Evolutionary conservation across 192 early-diverging fungal genomes (phyloP), one percentile per base, ranked within the genome.

Genomic region (Coemansia sp.): DNA sequence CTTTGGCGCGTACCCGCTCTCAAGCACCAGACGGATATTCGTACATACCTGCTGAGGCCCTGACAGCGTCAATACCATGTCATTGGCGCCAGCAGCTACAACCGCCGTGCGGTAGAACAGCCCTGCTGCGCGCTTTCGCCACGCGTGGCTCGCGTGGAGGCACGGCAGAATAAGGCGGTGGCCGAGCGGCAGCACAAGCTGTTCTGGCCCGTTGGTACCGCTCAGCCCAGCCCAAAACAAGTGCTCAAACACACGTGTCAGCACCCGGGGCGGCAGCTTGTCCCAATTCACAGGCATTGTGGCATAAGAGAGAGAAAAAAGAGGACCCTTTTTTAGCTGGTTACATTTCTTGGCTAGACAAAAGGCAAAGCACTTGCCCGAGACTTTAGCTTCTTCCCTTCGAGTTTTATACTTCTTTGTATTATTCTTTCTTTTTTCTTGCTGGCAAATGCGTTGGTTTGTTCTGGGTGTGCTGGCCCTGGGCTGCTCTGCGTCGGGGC

Each of bases 1-100:
- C 41, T 64, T 58, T 29, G 67, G 60, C 23, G 67, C 67, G 17
- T 64, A 61, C 8, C 67, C 67, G 56, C 67, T 70, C 21, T 59
- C 51, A 11, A 70, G 44, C 1, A 64, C 12, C 47, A 70, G 56
- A 37, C 25, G 44, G 2, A 70, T 23, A 23, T 63, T 70, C 28
- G 51, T 55, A n/a, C 37, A 28, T 13, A 52, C 33, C 3, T 31
- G 29, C 10, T 21, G 20, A 10, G 17, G 11, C 0, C 44, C 44
- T 0, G 13, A 5, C 1, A 33, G 30, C 8, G 44, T 46, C 6
- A 1, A 14, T 13, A 40, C 5, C 18, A 48, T 39, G 28, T 43
- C 49, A 13, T 32, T 47, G 28, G 30, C 36, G n/a, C 57, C 50
- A 10, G 57, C 31, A 3, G 38, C 43, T 4, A 70, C 17, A 7